Evolutionary conservation across 1,284 basidiomycete genomes (phyloP), one percentile per base, ranked within the genome.

Genomic region (Retiboletus flavoniger): DNA sequence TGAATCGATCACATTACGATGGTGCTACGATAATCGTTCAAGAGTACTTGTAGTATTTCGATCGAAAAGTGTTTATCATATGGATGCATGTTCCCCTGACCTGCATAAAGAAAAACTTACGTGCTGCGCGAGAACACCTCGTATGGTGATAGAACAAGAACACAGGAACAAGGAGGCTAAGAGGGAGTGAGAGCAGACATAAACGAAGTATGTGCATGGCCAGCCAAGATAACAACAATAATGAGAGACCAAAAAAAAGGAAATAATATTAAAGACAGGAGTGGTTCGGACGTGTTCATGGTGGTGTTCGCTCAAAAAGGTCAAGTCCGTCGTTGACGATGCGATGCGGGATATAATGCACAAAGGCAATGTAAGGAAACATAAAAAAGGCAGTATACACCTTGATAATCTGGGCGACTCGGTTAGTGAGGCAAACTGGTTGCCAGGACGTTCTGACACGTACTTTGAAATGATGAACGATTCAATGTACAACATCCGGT

Each of bases 201-300:
- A 50, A 41, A 52, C 47, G 24, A 63, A 50, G 51, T 56, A 59
- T 57, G 54, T 58, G 60, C 56, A 57, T 60, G 76, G 74, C 78
- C 70, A 65, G 64, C 66, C 69, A 66, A 60, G 46, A 59, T 56
- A 58, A 63, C 56, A 56, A 41, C 36, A 38, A 57, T 55, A 53
- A 54, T 31, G 55, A 50, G 47, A 44, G 56, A 59, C 56, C 58
- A 56, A 55, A 34, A 53, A 53, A 42, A 54, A 56, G 35, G 19
- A 41, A 67, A 72, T 69, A 69, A 72, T 51, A 54, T 72, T 71
- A 72, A 64, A 32, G 64, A 68, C 58, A 60, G 61, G 52, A 29
- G 47, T 60, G 56, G 53, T 55, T 58, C 50, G 51, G 56, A 57
- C 58, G 50, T 51, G 42, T 49, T 35, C 46, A 11, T 51, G 40